These are phyloP conservation scores for Blepharisma japonicum DNA, from an alignment of 73 alveolate genomes.

Conservation along the genomic window DNA sequence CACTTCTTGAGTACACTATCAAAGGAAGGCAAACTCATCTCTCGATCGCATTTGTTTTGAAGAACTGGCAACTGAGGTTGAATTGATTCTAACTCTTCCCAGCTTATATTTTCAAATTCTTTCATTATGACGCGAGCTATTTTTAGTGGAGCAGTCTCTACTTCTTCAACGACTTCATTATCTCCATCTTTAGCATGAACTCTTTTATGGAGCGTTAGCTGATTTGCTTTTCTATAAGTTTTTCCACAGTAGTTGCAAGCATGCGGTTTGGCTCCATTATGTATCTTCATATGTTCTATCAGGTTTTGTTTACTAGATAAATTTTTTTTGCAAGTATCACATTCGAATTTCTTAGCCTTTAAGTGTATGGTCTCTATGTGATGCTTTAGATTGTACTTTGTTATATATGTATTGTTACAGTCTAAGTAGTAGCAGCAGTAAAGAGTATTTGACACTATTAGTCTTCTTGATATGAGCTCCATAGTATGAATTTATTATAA, in stretches of 20 bases:
- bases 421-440: background rate
- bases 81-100: too few relatives aligned
- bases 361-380: conserved; percentile 2
- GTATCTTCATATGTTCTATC: background rate
- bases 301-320: background rate
- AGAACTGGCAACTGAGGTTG: too few relatives aligned
- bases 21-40: too few relatives aligned
- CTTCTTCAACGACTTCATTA: too few relatives aligned
- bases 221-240: background rate
- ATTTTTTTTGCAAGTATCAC: background rate
- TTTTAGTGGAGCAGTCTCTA: too few relatives aligned
- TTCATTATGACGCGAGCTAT: too few relatives aligned
- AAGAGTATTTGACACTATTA: too few relatives aligned
- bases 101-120: too few relatives aligned
- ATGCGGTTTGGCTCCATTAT: background rate
- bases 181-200: background rate
- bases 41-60: too few relatives aligned
- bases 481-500: too few relatives aligned
- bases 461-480: too few relatives aligned
- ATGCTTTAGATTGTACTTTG: background rate
- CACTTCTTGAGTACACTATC: too few relatives aligned
- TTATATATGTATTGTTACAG: background rate
- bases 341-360: background rate
- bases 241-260: background rate
- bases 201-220: background rate